A percentile compares a stretch with the other conserved stretches of the same genome.
Evolutionary conservation across 1,139 yeast species (phyloP).

Genomic region (Taiozyma onychis): DNA sequence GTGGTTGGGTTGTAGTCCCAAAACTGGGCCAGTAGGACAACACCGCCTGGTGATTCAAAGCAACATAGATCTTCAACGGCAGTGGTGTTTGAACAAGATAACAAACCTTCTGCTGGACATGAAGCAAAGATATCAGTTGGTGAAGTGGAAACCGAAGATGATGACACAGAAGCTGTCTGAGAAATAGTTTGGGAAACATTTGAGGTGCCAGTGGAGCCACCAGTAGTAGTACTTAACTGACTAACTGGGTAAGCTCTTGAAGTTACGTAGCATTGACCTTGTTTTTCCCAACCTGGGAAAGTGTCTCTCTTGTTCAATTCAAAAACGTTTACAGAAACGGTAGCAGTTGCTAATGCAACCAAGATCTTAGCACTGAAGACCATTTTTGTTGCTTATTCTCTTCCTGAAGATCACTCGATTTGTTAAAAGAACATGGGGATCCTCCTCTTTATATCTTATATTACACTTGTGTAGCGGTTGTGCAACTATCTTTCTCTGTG

Average conservation of each 20-base stretch:
- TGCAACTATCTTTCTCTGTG: not conserved
- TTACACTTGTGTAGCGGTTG: not conserved
- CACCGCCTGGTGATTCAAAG: slow-evolving; percentile 81
- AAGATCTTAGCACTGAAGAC: not conserved
- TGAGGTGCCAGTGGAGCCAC: slow-evolving; percentile 1
- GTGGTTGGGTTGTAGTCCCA: slow-evolving; percentile 86
- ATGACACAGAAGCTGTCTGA: not conserved
- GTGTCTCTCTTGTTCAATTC: not conserved
- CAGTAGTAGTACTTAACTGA: slow-evolving; percentile 2
- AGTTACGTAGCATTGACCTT: slow-evolving; percentile 18
- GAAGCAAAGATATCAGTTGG: slow-evolving; percentile 2
- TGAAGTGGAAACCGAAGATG: slow-evolving; percentile 8
- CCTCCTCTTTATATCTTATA: not conserved
- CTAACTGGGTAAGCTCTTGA: slow-evolving; percentile 19
- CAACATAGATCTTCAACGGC: slow-evolving; percentile 59
- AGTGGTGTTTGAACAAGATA: slow-evolving; percentile 47
- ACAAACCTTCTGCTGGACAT: slow-evolving; percentile 62
- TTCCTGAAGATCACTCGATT: not conserved
- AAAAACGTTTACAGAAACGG: not conserved
- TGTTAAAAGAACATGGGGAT: not conserved
- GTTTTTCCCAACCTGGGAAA: slow-evolving; percentile 24
- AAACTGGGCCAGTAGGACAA: slow-evolving; percentile 78
- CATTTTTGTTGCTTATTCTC: not conserved
- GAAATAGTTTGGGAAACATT: not conserved
- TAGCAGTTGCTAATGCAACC: not conserved